phyloP scores from a whole-genome alignment of 371 early-diverging fungal species.

The Mucor racemosus region DNA sequence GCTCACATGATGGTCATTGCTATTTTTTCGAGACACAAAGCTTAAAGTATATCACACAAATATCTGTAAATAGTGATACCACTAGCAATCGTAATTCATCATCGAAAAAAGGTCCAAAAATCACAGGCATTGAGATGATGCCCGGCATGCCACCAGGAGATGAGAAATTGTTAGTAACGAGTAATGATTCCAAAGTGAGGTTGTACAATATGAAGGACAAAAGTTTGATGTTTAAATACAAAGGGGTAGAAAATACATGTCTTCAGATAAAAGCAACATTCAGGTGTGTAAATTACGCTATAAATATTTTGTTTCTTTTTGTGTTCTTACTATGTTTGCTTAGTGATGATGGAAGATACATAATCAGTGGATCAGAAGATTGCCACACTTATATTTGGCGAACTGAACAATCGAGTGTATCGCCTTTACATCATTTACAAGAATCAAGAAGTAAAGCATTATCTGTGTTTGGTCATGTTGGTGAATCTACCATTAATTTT shows the following conservation, averaged over 20 bases:
- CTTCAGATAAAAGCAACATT: conserved; percentile 77
- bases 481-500: conserved; percentile 15
- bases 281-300: conserved; percentile 43
- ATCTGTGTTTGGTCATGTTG: conserved; percentile 19
- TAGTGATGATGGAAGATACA: conserved; percentile 76
- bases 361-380: conserved; percentile 86
- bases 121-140: conserved; percentile 73
- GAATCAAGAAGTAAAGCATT: conserved; percentile 21
- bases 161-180: conserved; percentile 69
- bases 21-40: conserved; percentile 82
- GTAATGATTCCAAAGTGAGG: conserved; percentile 84
- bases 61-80: conserved; percentile 59
- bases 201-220: conserved; percentile 78
- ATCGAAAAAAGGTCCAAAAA: conserved; percentile 64
- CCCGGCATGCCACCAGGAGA: conserved; percentile 56
- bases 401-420: conserved; percentile 47
- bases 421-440: conserved; percentile 19
- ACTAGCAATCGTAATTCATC: conserved; percentile 39
- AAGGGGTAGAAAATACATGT: conserved; percentile 72
- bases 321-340: neutral
- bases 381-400: conserved; percentile 77
- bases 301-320: neutral
- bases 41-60: conserved; percentile 78
- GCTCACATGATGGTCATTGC: conserved; percentile 78
- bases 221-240: conserved; percentile 74